Conservation (phyloP, 2,329 filamentous ascomycete genomes). For the Penicillium sp. region DNA sequence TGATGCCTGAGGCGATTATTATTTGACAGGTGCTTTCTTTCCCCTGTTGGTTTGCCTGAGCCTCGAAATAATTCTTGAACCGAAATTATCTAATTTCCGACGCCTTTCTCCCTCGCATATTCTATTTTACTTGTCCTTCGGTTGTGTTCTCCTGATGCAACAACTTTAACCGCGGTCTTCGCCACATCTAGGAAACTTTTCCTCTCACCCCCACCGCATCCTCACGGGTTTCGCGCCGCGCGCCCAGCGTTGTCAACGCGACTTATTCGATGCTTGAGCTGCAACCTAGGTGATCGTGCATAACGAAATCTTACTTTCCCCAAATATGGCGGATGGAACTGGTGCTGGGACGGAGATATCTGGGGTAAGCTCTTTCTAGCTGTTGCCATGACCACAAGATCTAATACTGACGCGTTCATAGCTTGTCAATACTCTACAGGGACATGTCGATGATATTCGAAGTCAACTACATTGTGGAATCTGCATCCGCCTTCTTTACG, state of each 20-base stretch:
- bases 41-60: background rate
- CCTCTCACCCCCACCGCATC: conserved; percentile 23
- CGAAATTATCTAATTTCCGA: background rate
- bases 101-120: background rate
- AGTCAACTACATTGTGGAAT: conserved; percentile 68
- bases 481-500: conserved; percentile 69
- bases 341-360: conserved; percentile 29
- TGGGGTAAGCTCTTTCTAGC: conserved; percentile 31
- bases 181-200: conserved; percentile 17
- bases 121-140: background rate
- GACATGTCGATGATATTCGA: conserved; percentile 65
- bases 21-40: conserved; percentile 5
- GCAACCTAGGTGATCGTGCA: conserved; percentile 3
- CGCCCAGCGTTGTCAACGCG: conserved; percentile 14
- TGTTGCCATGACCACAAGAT: background rate
- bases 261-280: conserved; percentile 8
- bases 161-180: conserved; percentile 1
- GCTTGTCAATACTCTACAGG: conserved; percentile 49
- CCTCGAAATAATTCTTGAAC: background rate
- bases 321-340: conserved; percentile 18
- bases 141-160: background rate
- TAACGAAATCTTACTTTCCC: background rate
- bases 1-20: conserved; percentile 14
- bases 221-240: conserved; percentile 19
- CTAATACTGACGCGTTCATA: conserved; percentile 25